Conservation (phyloP, 169 alveolate genomes). For the Plasmodium malariae region DNA sequence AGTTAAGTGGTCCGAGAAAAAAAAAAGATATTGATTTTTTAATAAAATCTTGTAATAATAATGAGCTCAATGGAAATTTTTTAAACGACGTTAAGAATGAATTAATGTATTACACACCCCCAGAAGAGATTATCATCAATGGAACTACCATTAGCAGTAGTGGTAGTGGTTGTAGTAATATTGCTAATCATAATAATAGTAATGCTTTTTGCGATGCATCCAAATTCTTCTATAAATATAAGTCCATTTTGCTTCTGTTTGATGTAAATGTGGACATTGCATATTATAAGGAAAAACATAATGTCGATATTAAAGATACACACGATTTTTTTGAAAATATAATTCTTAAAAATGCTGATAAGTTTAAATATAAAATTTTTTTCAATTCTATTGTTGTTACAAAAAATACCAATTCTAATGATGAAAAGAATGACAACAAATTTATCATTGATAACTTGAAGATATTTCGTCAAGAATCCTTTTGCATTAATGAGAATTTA, state of each 20-base stretch:
- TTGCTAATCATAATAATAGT: too few relatives aligned
- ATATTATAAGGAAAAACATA: slow-evolving; percentile 22
- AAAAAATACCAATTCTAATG: slow-evolving; percentile 11
- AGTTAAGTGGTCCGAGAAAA: slow-evolving; percentile 83
- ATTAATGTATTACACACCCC: slow-evolving; percentile 77
- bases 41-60: slow-evolving; percentile 35
- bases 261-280: slow-evolving; percentile 18
- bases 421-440: background rate
- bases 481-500: slow-evolving; percentile 16
- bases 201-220: too few relatives aligned
- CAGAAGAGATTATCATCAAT: slow-evolving; percentile 77
- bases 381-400: slow-evolving; percentile 66
- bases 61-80: slow-evolving; percentile 14
- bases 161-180: too few relatives aligned
- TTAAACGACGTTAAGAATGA: slow-evolving; percentile 69
- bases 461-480: slow-evolving; percentile 57
- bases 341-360: slow-evolving; percentile 39
- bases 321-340: slow-evolving; percentile 64
- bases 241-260: slow-evolving; percentile 34
- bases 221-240: slow-evolving; percentile 2
- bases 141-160: too few relatives aligned
- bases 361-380: slow-evolving; percentile 33
- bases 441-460: slow-evolving; percentile 19
- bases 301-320: slow-evolving; percentile 21
- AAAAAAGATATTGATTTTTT: slow-evolving; percentile 77